phyloP scores from a whole-genome alignment of 2,329 filamentous ascomycete species.

The Pseudogymnoascus sp. region DNA sequence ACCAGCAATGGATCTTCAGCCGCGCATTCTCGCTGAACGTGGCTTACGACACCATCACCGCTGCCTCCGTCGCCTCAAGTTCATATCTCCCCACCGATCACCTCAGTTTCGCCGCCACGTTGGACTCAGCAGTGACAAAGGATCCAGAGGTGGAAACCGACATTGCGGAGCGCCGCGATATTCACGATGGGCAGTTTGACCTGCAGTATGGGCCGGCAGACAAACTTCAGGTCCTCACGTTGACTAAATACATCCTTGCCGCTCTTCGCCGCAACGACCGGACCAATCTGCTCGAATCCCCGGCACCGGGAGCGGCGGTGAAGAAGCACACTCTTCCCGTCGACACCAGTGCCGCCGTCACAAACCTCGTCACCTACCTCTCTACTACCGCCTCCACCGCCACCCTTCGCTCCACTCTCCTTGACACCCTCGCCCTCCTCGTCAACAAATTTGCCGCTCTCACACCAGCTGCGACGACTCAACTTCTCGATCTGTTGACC shows the following conservation, averaged over 20 bases:
- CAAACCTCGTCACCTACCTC: background rate
- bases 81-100: background rate
- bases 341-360: background rate
- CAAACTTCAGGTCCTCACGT: background rate
- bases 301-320: background rate
- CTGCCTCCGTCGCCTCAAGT: background rate
- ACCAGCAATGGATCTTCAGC: background rate
- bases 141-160: background rate
- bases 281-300: background rate
- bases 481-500: slow-evolving; percentile 13
- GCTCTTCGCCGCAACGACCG: background rate
- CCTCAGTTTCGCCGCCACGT: background rate
- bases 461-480: slow-evolving; percentile 1
- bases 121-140: background rate
- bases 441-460: slow-evolving; percentile 26
- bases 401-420: slow-evolving; percentile 11
- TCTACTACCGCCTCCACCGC: background rate
- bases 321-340: background rate
- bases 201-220: background rate
- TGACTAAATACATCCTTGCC: background rate
- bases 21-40: background rate
- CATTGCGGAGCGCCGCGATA: background rate
- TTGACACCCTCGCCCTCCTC: slow-evolving; percentile 22
- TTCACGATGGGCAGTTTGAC: background rate
- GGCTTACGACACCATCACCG: background rate